A percentile compares a stretch with the other conserved stretches of the same genome.
Evolutionary conservation across 2,329 filamentous ascomycete species (phyloP).

Genomic region (Fusarium protoensiforme): DNA sequence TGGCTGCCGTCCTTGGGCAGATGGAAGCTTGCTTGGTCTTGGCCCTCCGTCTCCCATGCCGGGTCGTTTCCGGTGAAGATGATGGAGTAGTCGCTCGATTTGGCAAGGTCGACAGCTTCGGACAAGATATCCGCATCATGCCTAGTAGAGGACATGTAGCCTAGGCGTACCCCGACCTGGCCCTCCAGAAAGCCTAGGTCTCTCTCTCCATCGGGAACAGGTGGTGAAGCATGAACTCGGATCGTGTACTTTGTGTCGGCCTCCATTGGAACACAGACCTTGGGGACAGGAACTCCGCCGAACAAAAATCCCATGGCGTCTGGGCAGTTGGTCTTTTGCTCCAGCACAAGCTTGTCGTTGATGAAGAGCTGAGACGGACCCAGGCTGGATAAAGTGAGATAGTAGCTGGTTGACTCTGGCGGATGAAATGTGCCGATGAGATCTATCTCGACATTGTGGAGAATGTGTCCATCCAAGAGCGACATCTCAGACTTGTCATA

Average conservation of each 20-base stretch:
- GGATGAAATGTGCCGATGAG: constrained; percentile 47
- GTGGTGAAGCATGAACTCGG: constrained; percentile 45
- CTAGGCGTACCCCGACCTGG: constrained; percentile 45
- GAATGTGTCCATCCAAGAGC: constrained; percentile 33
- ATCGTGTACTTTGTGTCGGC: constrained; percentile 47
- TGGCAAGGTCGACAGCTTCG: constrained; percentile 67
- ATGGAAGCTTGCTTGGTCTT: constrained; percentile 79
- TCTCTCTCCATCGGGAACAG: constrained; percentile 28
- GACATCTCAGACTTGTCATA: constrained; percentile 41
- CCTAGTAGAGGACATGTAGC: constrained; percentile 45
- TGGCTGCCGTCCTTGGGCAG: constrained; percentile 69
- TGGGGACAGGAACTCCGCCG: constrained; percentile 41
- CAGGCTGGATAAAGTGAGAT: constrained; percentile 46
- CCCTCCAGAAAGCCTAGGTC: constrained; percentile 49
- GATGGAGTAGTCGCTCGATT: constrained; percentile 67
- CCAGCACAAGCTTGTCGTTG: constrained; percentile 44
- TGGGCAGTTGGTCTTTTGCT: constrained; percentile 45
- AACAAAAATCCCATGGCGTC: constrained; percentile 52
- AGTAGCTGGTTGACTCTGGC: constrained; percentile 44
- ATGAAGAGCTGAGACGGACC: constrained; percentile 46
- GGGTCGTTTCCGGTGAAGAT: constrained; percentile 69
- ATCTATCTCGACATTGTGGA: constrained; percentile 41
- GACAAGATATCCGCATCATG: constrained; percentile 51
- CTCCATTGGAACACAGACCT: constrained; percentile 44
- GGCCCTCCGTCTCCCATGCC: constrained; percentile 61